These are phyloP conservation scores for Paraleonurus japonicus DNA, from an alignment of 257 asterid species.

Conservation along the genomic window DNA sequence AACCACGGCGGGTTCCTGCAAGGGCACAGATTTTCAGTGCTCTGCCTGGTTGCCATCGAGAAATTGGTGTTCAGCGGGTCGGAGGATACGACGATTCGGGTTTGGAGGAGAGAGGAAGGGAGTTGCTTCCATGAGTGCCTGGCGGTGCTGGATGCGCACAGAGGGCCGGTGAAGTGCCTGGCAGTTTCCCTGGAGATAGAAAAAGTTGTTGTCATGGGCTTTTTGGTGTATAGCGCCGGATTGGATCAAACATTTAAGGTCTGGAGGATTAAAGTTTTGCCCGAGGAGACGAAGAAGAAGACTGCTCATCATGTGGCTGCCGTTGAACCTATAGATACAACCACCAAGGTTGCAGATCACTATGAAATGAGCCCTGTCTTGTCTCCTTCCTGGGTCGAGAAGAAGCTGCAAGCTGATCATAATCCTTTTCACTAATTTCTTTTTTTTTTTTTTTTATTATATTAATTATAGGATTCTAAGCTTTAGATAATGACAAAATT, in stretches of 20 bases:
- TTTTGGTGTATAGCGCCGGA: constrained; percentile 73
- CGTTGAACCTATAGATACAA: too few species aligned
- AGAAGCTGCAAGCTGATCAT: constrained; percentile 53
- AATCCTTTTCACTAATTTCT: constrained; percentile 43
- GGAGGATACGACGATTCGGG: constrained; percentile 81
- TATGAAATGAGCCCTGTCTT: constrained; percentile 79
- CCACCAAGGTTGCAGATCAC: constrained; percentile 30
- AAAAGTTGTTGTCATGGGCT: constrained; percentile 71
- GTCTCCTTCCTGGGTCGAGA: constrained; percentile 97
- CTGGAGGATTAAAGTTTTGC: constrained; percentile 85
- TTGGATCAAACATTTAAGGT: constrained; percentile 87
- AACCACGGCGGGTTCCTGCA: constrained; percentile 88
- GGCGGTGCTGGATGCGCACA: constrained; percentile 82
- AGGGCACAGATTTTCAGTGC: constrained; percentile 77
- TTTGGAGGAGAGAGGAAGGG: constrained; percentile 90
- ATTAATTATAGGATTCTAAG: too few species aligned
- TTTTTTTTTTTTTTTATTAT: too few species aligned
- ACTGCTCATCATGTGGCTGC: too few species aligned
- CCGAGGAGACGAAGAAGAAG: constrained; percentile 35
- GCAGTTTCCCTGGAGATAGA: constrained; percentile 77
- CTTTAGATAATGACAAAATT: too few species aligned
- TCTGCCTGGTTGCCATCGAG: constrained; percentile 72
- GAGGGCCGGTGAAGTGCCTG: constrained; percentile 81
- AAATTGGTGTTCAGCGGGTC: constrained; percentile 79
- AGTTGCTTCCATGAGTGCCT: constrained; percentile 83